Percentiles rank a stretch among this genome's conserved stretches.
These are phyloP conservation scores for Cutaneotrichosporon mucoides DNA, from an alignment of 1,284 basidiomycete species.

Conservation along the genomic window DNA sequence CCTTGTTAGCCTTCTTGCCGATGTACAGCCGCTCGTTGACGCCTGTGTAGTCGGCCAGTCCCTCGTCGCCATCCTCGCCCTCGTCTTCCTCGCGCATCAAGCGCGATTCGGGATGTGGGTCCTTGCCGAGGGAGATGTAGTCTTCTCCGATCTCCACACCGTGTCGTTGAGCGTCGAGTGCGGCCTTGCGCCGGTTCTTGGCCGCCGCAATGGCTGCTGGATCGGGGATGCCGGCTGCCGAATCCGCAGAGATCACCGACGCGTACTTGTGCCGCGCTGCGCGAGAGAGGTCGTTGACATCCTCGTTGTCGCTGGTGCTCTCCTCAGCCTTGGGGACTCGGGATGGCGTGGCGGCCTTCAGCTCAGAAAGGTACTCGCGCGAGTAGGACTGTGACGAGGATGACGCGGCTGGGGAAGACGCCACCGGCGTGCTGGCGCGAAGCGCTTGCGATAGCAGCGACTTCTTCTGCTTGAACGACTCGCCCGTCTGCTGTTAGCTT, in stretches of 20 bases:
- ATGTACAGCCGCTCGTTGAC: constrained; percentile 80
- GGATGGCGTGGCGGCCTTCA: constrained; percentile 73
- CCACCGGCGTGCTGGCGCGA: constrained; percentile 22
- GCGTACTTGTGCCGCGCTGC: constrained; percentile 44
- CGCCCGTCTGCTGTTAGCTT: constrained; percentile 15
- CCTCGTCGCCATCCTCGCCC: constrained; percentile 86
- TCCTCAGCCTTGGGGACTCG: constrained; percentile 53
- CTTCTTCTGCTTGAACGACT: constrained; percentile 46
- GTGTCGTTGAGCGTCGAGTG: constrained; percentile 51
- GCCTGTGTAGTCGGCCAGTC: constrained; percentile 83
- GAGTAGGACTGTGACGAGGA: constrained; percentile 57
- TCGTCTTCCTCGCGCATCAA: constrained; percentile 89
- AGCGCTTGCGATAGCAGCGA: constrained; percentile 46
- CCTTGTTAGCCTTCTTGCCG: constrained; percentile 76
- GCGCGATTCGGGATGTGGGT: constrained; percentile 81
- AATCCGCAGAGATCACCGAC: constrained; percentile 43
- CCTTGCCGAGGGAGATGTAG: constrained; percentile 66
- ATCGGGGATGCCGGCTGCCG: constrained; percentile 62
- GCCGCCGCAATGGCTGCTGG: constrained; percentile 71
- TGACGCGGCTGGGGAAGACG: constrained; percentile 37
- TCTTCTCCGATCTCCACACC: constrained; percentile 57
- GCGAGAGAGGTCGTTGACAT: constrained; percentile 5
- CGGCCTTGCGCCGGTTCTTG: constrained; percentile 69
- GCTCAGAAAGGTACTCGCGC: constrained; percentile 69
- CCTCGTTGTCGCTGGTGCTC: constrained; percentile 21